Evolutionary conservation across 768 basidiomycete species (phyloP).

Genomic region (Rhodotorula taiwanensis): DNA sequence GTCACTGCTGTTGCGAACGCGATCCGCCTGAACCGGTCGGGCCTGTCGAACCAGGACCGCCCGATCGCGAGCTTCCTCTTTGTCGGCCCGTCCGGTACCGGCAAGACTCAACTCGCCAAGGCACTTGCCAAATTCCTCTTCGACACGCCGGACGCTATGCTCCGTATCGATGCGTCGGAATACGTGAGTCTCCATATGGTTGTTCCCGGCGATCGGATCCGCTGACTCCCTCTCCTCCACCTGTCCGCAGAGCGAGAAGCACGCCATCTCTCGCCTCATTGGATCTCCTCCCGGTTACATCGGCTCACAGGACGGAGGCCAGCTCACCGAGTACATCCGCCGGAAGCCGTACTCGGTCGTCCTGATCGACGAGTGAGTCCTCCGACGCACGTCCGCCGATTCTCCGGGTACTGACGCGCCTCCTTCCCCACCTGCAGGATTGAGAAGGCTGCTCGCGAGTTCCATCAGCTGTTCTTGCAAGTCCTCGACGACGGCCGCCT

Average conservation of each 20-base stretch:
- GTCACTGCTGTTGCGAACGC: conserved; percentile 78
- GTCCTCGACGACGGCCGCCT: conserved; percentile 49
- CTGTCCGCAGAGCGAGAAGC: conserved; percentile 61
- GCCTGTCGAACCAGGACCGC: conserved; percentile 75
- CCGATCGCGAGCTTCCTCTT: conserved; percentile 92
- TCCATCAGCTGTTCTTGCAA: conserved; percentile 48
- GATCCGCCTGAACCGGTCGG: conserved; percentile 84
- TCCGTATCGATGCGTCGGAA: conserved; percentile 74
- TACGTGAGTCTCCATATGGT: conserved; percentile 87
- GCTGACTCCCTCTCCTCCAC: no score
- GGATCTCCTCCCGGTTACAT: conserved; percentile 74
- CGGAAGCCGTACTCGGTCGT: conserved; percentile 33
- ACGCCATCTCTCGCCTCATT: conserved; percentile 82
- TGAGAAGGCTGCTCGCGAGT: conserved; percentile 49
- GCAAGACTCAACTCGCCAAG: conserved; percentile 83
- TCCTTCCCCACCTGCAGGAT: conserved; percentile 31
- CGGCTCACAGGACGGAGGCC: conserved; percentile 78
- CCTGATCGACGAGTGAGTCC: conserved; percentile 20
- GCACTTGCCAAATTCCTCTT: conserved; percentile 81
- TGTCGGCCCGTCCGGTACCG: conserved; percentile 76
- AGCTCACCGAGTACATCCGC: conserved; percentile 40
- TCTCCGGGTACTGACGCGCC: not conserved
- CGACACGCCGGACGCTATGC: conserved; percentile 90
- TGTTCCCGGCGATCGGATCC: conserved; percentile 82
- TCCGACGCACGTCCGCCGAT: not conserved